Base-by-base conservation (phyloP, 805 yeast species). In the Spathaspora boniae region DNA sequence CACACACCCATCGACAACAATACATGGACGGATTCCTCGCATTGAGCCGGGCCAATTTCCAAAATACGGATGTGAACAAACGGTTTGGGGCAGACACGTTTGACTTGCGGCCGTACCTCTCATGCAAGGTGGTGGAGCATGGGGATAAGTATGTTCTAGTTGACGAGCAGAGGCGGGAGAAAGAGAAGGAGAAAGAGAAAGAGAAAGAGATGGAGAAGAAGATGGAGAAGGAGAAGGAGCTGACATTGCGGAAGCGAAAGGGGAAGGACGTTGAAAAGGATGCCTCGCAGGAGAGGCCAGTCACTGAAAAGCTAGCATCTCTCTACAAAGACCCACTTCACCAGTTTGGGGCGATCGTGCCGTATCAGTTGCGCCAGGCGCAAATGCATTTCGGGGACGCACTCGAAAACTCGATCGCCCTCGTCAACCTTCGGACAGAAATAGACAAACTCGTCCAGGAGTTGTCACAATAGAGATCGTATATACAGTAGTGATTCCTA, bases 291-390 rank as follows among this genome's bases (percentile, higher is more conserved):
- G 17, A 21, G 37, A 31, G 6, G 17, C 24, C 7, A 15, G 19
- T 9, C 21, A 14, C 4, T 14, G n/a, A n/a, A n/a, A n/a, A n/a
- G n/a, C n/a, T n/a, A n/a, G n/a, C n/a, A n/a, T n/a, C 6, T 9
- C 3, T n/a, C 7, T 6, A 38, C 9, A 46, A 40, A 31, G 63
- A 66, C 36, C 74, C 74, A 0, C 49, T 70, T 7, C 37, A 56
- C 24, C 75, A 71, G 62, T 72, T 76, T 52, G 76, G 40, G 6
- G 67, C 66, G 0, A 49, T 76, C 25, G 75, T 68, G 2, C 75
- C 80, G 6, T 46, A 41, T 26, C 61, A 62, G 24, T 48, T 76
- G 16, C 52, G 64, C 5, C 36, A 43, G 19, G 58, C 75, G 2
- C 76, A 72, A 45, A 28, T 16, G 1, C 44, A 48, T 19, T 76